A percentile compares a stretch with the other conserved stretches of the same genome.
These are phyloP conservation scores for Leccinum ochraceum DNA, from an alignment of 768 basidiomycete genomes.

Conservation along the genomic window DNA sequence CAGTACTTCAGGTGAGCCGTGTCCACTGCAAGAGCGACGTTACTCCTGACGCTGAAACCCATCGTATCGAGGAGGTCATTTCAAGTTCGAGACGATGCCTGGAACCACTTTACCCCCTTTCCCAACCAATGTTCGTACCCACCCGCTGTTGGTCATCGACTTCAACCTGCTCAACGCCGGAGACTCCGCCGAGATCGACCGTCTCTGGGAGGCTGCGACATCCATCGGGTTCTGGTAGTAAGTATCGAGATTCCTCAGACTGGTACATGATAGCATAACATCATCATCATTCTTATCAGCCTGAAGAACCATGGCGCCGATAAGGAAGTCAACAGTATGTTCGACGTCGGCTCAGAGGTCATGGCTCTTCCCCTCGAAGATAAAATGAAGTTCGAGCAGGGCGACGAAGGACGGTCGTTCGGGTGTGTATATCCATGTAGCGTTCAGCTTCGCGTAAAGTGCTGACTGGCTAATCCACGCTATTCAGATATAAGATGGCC, in stretches of 20 bases:
- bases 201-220: slow-evolving; percentile 49
- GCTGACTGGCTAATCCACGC: not conserved
- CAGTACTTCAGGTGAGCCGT: not conserved
- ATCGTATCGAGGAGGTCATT: not conserved
- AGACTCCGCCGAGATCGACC: slow-evolving; percentile 40
- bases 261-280: not conserved
- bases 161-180: slow-evolving; percentile 38
- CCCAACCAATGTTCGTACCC: slow-evolving; percentile 43
- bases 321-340: slow-evolving; percentile 39
- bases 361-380: slow-evolving; percentile 44
- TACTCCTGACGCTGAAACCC: not conserved
- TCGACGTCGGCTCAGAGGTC: slow-evolving; percentile 42
- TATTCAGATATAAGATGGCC: slow-evolving; percentile 47
- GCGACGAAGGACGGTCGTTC: slow-evolving; percentile 41
- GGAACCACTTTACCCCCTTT: slow-evolving; percentile 40
- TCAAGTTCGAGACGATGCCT: slow-evolving; percentile 29
- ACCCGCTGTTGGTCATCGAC: slow-evolving; percentile 49
- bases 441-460: not conserved
- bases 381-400: slow-evolving; percentile 45
- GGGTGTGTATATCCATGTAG: slow-evolving; percentile 26
- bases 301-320: slow-evolving; percentile 47
- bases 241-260: slow-evolving; percentile 22
- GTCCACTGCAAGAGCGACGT: not conserved
- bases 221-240: slow-evolving; percentile 57
- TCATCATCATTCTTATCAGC: slow-evolving; percentile 20